Conservation (phyloP, 2,329 filamentous ascomycete species). For the Exophiala aquamarina region DNA sequence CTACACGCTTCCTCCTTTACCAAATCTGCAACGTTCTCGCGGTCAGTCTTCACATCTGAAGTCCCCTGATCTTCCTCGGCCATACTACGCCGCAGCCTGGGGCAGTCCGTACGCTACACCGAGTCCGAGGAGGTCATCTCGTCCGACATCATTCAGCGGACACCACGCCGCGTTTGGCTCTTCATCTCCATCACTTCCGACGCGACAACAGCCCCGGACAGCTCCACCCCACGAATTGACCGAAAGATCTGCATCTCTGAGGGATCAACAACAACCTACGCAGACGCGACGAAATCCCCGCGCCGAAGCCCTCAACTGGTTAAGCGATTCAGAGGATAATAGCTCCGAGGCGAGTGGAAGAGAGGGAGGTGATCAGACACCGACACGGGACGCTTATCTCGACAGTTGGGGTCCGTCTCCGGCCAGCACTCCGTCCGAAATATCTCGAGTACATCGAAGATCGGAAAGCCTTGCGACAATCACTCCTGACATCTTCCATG, state of each 20-base stretch:
- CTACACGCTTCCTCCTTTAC: conserved; percentile 29
- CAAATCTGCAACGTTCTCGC: conserved; percentile 21
- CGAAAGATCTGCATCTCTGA: neutral
- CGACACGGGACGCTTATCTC: conserved; percentile 18
- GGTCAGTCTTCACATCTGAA: conserved; percentile 11
- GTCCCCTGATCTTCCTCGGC: conserved; percentile 31
- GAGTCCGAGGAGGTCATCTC: conserved; percentile 45
- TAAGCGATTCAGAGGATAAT: conserved; percentile 70
- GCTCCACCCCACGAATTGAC: neutral
- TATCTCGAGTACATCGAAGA: conserved; percentile 8
- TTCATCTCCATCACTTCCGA: conserved; percentile 25
- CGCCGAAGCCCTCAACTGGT: conserved; percentile 75
- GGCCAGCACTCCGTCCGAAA: neutral
- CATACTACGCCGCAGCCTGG: conserved; percentile 77
- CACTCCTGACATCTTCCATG: conserved; percentile 29
- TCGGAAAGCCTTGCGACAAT: conserved; percentile 27
- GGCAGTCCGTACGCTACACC: conserved; percentile 81
- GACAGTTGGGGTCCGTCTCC: conserved; percentile 20
- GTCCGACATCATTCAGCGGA: conserved; percentile 32
- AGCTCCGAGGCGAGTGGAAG: conserved; percentile 71
- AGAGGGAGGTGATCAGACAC: conserved; percentile 17
- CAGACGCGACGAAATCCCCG: conserved; percentile 7
- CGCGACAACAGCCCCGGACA: neutral
- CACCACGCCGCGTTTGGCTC: conserved; percentile 47
- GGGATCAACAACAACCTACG: no score